Conservation (phyloP, 805 yeast species). For the Yamadazyma phyllophila region DNA sequence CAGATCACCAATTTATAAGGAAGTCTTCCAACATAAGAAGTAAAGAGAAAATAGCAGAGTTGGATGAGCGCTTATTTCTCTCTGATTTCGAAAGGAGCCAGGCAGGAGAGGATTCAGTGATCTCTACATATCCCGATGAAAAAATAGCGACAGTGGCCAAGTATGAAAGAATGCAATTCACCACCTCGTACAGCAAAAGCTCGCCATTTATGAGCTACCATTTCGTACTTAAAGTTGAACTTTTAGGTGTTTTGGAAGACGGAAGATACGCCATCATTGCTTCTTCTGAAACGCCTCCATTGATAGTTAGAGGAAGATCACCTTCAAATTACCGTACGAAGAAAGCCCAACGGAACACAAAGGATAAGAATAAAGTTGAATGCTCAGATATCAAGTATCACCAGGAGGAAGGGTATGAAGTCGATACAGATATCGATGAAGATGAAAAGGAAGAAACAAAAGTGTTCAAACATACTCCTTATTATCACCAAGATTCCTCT, state of each 20-base stretch:
- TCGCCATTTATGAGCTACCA: constrained; percentile 45
- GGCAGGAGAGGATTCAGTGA: constrained; percentile 18
- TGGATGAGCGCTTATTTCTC: constrained; percentile 50
- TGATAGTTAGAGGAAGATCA: constrained; percentile 63
- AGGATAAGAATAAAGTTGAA: neutral
- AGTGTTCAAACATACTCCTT: no score
- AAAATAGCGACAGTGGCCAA: constrained; percentile 57
- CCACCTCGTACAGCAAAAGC: constrained; percentile 48
- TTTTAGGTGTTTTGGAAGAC: constrained; percentile 44
- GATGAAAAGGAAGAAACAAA: no score
- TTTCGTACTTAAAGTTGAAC: constrained; percentile 50
- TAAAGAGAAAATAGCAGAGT: constrained; percentile 47
- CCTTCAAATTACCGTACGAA: constrained; percentile 51
- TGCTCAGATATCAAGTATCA: no score
- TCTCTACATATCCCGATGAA: constrained; percentile 47
- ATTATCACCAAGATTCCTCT: no score
- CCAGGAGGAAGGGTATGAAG: no score
- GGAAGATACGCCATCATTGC: constrained; percentile 36
- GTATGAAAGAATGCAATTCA: constrained; percentile 67
- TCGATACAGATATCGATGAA: no score
- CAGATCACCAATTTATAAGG: constrained; percentile 53
- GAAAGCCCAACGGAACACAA: neutral
- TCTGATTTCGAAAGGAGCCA: neutral
- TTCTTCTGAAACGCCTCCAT: constrained; percentile 54
- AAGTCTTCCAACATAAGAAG: constrained; percentile 64